Base-by-base conservation (phyloP, 225 moss, liverwort and hornwort genomes). In the Marchantia polymorpha region DNA sequence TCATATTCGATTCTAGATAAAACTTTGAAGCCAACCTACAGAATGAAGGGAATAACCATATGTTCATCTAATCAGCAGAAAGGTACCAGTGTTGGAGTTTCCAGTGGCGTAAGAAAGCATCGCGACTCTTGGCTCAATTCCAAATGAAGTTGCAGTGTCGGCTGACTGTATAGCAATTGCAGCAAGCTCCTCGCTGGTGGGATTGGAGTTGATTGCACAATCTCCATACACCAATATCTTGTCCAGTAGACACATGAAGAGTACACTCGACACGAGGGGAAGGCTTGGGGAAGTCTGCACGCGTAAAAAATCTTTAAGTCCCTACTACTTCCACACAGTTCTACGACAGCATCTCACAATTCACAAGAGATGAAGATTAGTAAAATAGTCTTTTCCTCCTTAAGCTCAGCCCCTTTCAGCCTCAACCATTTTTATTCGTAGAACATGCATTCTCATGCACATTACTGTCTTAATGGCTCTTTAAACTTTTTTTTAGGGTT, bases 71-170 rank as follows among this genome's bases (percentile, higher is more conserved):
- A 46, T n/a, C 52, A 50, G 13, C 47, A 12, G 46, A 76, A 47
- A 19, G 12, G 27, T 88, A 96, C 96, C 96, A 82, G 88, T 91
- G 31, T 96, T 94, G n/a, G 94, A 96, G 83, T 86, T 92, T 74
- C 96, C 94, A 52, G 94, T 96, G 12, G 96, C 96, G 83, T 96
- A 96, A 0, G 96, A 96, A 46, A 96, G 92, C 90, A 94, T 85
- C 56, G 96, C 96, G 54, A 96, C 94, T 69, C 88, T 91, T 25
- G 96, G 91, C 30, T 89, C 88, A 26, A 96, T 83, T 79, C 96
- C 96, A 87, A 94, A 96, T 52, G 91, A 89, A 52, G 96, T 89
- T 39, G 96, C 92, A 80, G 96, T 96, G 80, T 94, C 94, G 68
- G 96, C 94, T 88, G 96, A 94, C 79, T 94, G 94, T 68, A 96